phyloP scores from a whole-genome alignment of 805 yeast genomes.

The Candida awuae region DNA sequence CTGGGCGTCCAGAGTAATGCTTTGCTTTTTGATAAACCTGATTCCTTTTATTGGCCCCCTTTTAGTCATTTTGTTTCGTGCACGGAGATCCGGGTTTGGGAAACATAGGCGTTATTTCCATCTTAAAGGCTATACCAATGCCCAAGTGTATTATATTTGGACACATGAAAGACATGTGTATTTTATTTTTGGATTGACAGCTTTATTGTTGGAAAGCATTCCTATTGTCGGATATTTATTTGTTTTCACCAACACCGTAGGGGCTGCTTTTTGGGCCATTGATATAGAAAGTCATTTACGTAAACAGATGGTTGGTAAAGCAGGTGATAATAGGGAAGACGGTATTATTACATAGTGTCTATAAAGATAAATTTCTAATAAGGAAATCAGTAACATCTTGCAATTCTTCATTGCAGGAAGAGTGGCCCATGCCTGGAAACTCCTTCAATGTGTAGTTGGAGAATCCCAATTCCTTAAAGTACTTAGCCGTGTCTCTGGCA shows the following conservation, averaged over 20 bases:
- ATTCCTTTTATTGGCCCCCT: conserved; percentile 58
- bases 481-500: conserved; percentile 36
- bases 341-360: background rate
- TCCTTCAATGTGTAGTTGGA: conserved; percentile 39
- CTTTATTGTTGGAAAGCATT: conserved; percentile 43
- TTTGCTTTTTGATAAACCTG: conserved; percentile 34
- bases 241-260: conserved; percentile 49
- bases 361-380: conserved; percentile 8
- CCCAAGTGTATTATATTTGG: conserved; percentile 35
- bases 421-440: conserved; percentile 62
- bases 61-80: conserved; percentile 39
- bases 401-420: conserved; percentile 61
- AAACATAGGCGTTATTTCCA: conserved; percentile 51
- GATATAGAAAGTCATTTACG: conserved; percentile 23
- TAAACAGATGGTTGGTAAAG: background rate
- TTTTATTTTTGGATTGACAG: conserved; percentile 43
- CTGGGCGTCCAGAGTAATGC: conserved; percentile 31
- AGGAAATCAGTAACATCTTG: conserved; percentile 43
- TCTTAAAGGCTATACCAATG: conserved; percentile 41
- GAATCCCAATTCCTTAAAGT: conserved; percentile 40
- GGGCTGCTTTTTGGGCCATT: conserved; percentile 60
- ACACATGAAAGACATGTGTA: conserved; percentile 27
- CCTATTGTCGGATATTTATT: conserved; percentile 49
- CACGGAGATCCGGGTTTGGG: conserved; percentile 45
- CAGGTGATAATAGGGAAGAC: background rate